phyloP scores from a whole-genome alignment of 192 early-diverging fungal genomes.

The Backusella circina region DNA sequence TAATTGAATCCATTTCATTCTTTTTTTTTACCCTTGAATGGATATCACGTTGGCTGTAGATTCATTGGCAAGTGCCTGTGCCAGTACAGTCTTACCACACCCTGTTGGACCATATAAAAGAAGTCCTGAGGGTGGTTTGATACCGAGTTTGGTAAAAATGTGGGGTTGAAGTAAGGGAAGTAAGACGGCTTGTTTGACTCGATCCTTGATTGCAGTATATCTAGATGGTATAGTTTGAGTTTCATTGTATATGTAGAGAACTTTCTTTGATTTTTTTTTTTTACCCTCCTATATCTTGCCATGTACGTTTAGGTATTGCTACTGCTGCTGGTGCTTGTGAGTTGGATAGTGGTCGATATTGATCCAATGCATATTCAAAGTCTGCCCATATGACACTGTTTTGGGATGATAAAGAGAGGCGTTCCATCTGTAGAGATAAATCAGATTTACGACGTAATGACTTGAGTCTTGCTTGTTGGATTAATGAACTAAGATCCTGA shows the following conservation, averaged over 20 bases:
- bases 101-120: conserved; percentile 90
- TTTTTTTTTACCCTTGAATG: conserved; percentile 65
- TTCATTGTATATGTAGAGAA: too few relatives aligned
- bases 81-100: conserved; percentile 90
- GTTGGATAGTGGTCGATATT: conserved; percentile 42
- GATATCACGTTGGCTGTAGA: conserved; percentile 81
- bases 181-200: conserved; percentile 55
- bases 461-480: conserved; percentile 35
- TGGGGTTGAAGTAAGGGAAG: conserved; percentile 57
- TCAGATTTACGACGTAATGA: conserved; percentile 19
- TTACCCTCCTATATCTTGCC: conserved; percentile 75
- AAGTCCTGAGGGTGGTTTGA: conserved; percentile 76
- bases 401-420: not conserved
- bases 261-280: conserved; percentile 20
- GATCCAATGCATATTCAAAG: conserved; percentile 51
- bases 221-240: conserved; percentile 14
- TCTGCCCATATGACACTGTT: conserved; percentile 33
- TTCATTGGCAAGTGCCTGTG: conserved; percentile 72
- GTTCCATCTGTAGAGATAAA: not conserved
- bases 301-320: conserved; percentile 43
- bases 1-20: too few relatives aligned
- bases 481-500: conserved; percentile 44
- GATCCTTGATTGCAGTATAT: conserved; percentile 56
- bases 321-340: conserved; percentile 61
- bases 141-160: conserved; percentile 58